Evolutionary conservation across 257 asterid species (phyloP), one percentile per base, ranked within the genome.

Genomic region (Fraxinus americana): DNA sequence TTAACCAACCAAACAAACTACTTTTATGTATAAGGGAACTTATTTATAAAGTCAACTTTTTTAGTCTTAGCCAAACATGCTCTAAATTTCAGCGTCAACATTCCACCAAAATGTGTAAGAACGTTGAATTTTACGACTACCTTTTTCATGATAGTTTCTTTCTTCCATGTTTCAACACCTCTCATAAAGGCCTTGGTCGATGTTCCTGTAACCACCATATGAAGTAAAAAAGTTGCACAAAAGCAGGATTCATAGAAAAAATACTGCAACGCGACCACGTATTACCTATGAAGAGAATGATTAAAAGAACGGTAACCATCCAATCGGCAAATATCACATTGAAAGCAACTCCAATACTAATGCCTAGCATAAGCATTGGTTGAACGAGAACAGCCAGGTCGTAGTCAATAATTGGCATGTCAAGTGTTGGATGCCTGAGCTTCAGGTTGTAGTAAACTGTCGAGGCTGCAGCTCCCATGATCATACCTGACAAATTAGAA

Each of bases 321-420:
- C 99, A 96, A 81, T 96, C 98, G 23, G 99, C 94, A 80, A 96
- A 96, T 21, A 96, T 1, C 14, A 96, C 98, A 83, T 96, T 96
- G 85, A 96, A 93, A 80, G 97, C 76, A 77, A 96, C 99, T 83
- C 99, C 99, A 14, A 93, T 83, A 82, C 99, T 95, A 73, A 95
- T 93, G 71, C 99, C 99, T 14, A 95, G 86, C 97, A 95, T 90
- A 80, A 95, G 97, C 99, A 93, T 95, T 48, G 99, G 99, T 83
- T 95, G 99, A 79, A 95, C 92, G 36, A 95, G 98, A 70, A 95
- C 92, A 30, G 99, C 98, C 90, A 95, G 90, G 70, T 95, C 98
- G 30, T 93, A 95, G 77, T 93, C 99, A 48, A 95, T 95, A 48
- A 95, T 83, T 16, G 99, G 97, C 96, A 95, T 93, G 84, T 93